A percentile compares a stretch with the other conserved stretches of the same genome.
Evolutionary conservation across 768 basidiomycete genomes (phyloP).

Genomic region (Tricholoma flavovirens): DNA sequence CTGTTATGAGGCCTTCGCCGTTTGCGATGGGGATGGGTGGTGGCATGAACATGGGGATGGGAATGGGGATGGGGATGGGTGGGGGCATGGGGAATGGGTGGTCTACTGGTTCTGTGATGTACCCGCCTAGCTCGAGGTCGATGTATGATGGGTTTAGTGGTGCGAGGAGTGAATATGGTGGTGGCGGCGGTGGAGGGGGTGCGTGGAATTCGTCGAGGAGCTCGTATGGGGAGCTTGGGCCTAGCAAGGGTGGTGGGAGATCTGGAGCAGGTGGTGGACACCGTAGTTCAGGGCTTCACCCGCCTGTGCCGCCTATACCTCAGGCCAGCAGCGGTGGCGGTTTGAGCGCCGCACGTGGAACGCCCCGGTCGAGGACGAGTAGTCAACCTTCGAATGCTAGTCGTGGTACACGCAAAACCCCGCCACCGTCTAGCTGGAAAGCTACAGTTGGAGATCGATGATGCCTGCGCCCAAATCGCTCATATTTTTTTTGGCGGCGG

Average conservation of each 20-base stretch:
- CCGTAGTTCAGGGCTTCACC: conserved; percentile 37
- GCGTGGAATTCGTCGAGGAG: conserved; percentile 52
- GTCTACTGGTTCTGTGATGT: conserved; percentile 42
- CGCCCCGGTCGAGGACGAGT: conserved; percentile 33
- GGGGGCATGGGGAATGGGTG: conserved; percentile 38
- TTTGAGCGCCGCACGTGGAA: conserved; percentile 9
- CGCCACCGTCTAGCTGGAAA: conserved; percentile 65
- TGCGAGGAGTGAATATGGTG: conserved; percentile 61
- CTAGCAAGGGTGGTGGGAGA: conserved; percentile 17
- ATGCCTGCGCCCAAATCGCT: too few relatives aligned
- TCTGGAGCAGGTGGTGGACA: conserved; percentile 11
- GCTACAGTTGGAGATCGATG: conserved; percentile 23
- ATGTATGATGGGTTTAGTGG: conserved; percentile 53
- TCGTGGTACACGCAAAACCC: conserved; percentile 26
- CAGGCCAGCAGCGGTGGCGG: conserved; percentile 15
- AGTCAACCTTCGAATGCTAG: conserved; percentile 40
- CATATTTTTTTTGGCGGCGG: background rate
- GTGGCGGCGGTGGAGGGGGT: conserved; percentile 30
- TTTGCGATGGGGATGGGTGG: conserved; percentile 27
- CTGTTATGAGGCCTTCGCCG: conserved; percentile 26
- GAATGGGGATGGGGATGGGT: too few relatives aligned
- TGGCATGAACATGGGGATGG: conserved; percentile 15
- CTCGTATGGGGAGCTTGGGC: conserved; percentile 66
- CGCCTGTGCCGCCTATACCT: conserved; percentile 36
- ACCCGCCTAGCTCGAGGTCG: conserved; percentile 44